Conservation (phyloP, 495 filamentous ascomycete genomes). For the Neurospora sp. region DNA sequence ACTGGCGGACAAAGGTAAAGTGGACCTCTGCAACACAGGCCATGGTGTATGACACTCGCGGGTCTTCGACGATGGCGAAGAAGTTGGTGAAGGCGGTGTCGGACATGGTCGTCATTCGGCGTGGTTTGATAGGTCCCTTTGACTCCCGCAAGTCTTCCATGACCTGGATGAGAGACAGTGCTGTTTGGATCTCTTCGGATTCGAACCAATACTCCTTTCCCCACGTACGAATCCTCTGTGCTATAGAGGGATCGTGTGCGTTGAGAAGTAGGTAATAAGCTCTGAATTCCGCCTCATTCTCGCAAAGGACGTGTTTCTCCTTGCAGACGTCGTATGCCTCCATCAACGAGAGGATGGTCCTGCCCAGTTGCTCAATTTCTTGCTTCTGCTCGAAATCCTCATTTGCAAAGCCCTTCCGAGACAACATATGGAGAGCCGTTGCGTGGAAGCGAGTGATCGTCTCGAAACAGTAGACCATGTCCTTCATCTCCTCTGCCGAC, state of each 20-base stretch:
- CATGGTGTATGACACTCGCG: slow-evolving; percentile 75
- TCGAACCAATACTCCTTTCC: slow-evolving; percentile 63
- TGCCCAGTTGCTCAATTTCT: slow-evolving; percentile 85
- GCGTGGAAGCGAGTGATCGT: slow-evolving; percentile 89
- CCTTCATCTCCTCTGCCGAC: slow-evolving; percentile 46
- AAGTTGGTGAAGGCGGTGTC: slow-evolving; percentile 61
- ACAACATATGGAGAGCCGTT: slow-evolving; percentile 74
- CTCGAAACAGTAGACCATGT: slow-evolving; percentile 77
- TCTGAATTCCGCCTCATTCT: slow-evolving; percentile 82
- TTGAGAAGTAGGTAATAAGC: slow-evolving; percentile 85
- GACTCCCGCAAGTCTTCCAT: slow-evolving; percentile 23
- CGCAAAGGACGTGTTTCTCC: slow-evolving; percentile 32
- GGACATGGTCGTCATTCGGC: slow-evolving; percentile 31
- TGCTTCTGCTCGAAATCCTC: slow-evolving; percentile 79
- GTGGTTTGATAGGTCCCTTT: slow-evolving; percentile 30
- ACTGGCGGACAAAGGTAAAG: slow-evolving; percentile 72
- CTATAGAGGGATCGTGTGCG: slow-evolving; percentile 62
- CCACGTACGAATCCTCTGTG: slow-evolving; percentile 68
- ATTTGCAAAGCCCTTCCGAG: slow-evolving; percentile 47
- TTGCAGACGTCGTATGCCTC: slow-evolving; percentile 77
- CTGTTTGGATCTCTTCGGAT: slow-evolving; percentile 41
- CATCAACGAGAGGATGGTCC: slow-evolving; percentile 76
- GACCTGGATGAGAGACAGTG: slow-evolving; percentile 27
- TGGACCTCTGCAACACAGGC: slow-evolving; percentile 88
- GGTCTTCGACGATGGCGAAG: slow-evolving; percentile 63